Conservation (phyloP, 2,329 filamentous ascomycete genomes). For the Xylaria sp. region DNA sequence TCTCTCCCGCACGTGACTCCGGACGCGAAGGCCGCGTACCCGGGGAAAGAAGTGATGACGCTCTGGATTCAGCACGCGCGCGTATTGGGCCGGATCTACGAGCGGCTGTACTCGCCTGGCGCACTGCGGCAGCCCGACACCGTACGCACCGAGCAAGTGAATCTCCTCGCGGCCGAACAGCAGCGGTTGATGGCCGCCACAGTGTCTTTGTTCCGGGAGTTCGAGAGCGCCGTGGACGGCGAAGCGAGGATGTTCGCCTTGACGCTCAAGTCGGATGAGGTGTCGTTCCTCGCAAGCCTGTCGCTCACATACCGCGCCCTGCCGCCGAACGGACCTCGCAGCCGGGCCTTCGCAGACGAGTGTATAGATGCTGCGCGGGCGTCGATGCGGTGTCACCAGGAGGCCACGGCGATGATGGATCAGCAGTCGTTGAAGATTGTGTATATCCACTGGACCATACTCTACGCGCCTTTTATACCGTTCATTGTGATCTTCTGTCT, state of each 20-base stretch:
- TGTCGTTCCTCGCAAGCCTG: constrained; percentile 55
- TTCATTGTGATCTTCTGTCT: constrained; percentile 65
- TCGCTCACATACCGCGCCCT: constrained; percentile 57
- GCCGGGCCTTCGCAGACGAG: constrained; percentile 53
- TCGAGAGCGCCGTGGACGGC: constrained; percentile 36
- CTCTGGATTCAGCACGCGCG: constrained; percentile 63
- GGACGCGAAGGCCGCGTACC: constrained; percentile 49
- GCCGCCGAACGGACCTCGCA: constrained; percentile 46
- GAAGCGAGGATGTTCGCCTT: constrained; percentile 49
- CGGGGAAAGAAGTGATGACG: constrained; percentile 53
- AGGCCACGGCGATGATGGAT: constrained; percentile 53
- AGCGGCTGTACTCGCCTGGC: constrained; percentile 61
- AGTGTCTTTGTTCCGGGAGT: constrained; percentile 40
- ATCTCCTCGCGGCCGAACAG: constrained; percentile 47
- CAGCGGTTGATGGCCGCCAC: constrained; percentile 48
- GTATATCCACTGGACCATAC: constrained; percentile 58
- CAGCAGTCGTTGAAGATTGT: constrained; percentile 53
- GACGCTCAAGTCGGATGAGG: constrained; percentile 54
- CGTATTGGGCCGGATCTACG: constrained; percentile 66
- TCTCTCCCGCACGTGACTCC: constrained; percentile 50
- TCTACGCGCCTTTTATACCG: constrained; percentile 63
- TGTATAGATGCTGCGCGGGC: constrained; percentile 56
- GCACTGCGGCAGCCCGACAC: constrained; percentile 51
- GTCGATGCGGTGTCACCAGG: constrained; percentile 54
- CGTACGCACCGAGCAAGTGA: constrained; percentile 50